phyloP scores from a whole-genome alignment of 371 early-diverging fungal species.

The Caulochytrium protostelioides region DNA sequence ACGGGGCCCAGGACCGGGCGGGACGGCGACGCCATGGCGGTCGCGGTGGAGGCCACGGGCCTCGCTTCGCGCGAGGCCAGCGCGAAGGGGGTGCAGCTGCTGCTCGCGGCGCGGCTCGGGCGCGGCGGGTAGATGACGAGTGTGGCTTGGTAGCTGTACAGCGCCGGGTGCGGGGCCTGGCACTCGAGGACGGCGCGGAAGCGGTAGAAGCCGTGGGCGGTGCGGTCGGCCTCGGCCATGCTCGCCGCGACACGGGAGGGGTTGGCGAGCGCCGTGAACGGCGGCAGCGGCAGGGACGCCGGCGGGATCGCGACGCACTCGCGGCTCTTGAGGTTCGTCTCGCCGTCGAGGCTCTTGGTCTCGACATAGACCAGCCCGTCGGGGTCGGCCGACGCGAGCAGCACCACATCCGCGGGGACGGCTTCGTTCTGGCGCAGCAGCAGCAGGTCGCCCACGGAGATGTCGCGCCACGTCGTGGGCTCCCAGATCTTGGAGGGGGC shows the following conservation, averaged over 20 bases:
- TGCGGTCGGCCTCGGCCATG: background rate
- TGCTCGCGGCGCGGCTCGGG: too few species aligned
- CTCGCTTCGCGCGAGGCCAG: too few species aligned
- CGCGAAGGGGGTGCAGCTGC: too few species aligned
- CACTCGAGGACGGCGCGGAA: background rate
- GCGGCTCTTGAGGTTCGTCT: slow-evolving; percentile 64
- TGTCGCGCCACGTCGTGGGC: slow-evolving; percentile 42
- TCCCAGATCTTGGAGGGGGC: too few species aligned
- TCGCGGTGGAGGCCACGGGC: too few species aligned
- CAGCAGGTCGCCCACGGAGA: slow-evolving; percentile 81
- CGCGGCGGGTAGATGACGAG: too few species aligned
- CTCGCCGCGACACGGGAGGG: background rate
- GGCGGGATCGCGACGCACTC: slow-evolving; percentile 34
- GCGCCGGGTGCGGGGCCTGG: too few species aligned
- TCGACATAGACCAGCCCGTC: slow-evolving; percentile 79
- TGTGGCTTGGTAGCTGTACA: too few species aligned
- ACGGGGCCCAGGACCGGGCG: too few species aligned
- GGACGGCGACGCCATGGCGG: too few species aligned
- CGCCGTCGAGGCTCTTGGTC: slow-evolving; percentile 88
- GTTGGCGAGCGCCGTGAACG: slow-evolving; percentile 20
- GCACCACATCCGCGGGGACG: slow-evolving; percentile 82
- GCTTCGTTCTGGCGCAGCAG: slow-evolving; percentile 62
- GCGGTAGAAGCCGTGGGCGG: background rate
- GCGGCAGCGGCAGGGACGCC: slow-evolving; percentile 52
- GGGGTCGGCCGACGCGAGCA: slow-evolving; percentile 66